A percentile compares a stretch with the other conserved stretches of the same genome.
These are phyloP conservation scores for Lathyrus sativus DNA, from an alignment of 306 rosid genomes.

Conservation along the genomic window DNA sequence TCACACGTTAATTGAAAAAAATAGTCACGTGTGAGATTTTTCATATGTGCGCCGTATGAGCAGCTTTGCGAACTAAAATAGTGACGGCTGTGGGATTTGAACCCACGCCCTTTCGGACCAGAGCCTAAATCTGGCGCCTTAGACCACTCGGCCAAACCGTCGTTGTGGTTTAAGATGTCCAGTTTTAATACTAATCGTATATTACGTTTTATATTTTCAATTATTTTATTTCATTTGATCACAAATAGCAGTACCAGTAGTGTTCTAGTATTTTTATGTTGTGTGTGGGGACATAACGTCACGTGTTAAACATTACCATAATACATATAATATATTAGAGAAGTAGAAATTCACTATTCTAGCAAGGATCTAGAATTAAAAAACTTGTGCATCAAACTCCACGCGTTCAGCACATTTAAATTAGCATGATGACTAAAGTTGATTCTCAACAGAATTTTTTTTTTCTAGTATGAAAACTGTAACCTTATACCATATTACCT, in stretches of 20 bases:
- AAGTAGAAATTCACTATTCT: not conserved
- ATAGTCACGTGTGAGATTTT: too few species aligned
- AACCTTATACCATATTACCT: not conserved
- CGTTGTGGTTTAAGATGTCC: rapidly evolving
- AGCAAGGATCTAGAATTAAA: not conserved
- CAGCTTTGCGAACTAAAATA: too few species aligned
- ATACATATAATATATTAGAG: not conserved
- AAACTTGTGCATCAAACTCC: conserved; percentile 22
- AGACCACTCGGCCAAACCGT: conserved; percentile 30
- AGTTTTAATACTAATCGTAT: not conserved
- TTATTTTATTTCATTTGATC: too few species aligned
- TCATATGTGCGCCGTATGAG: too few species aligned
- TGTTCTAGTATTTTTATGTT: too few species aligned
- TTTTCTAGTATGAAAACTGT: conserved; percentile 5
- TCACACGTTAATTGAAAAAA: too few species aligned
- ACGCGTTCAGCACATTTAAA: conserved; percentile 17
- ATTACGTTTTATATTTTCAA: too few species aligned
- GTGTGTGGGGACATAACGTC: not conserved
- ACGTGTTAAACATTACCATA: not conserved
- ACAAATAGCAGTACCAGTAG: too few species aligned
- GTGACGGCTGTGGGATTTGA: conserved; percentile 25
- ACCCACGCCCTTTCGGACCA: conserved; percentile 29
- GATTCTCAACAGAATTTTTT: too few species aligned
- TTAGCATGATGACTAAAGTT: too few species aligned
- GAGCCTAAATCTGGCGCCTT: conserved; percentile 30